Conservation (phyloP, 2,329 filamentous ascomycete species). For the Hypoxylon sp. region DNA sequence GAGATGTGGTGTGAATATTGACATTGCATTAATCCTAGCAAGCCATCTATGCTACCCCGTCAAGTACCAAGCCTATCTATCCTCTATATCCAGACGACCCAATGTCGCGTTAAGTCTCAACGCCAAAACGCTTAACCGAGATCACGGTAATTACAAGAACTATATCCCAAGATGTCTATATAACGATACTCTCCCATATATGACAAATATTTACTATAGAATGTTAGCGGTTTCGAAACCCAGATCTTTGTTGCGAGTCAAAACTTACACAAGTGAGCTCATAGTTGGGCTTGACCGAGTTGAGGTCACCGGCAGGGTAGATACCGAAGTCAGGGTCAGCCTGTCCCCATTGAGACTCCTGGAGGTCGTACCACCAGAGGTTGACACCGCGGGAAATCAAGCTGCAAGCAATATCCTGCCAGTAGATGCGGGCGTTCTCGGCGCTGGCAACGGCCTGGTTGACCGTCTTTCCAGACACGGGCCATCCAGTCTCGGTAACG, state of each 20-base stretch:
- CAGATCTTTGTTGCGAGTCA: background rate
- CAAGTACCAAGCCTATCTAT: slow-evolving; percentile 24
- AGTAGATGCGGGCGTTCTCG: slow-evolving; percentile 61
- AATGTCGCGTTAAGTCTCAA: slow-evolving; percentile 23
- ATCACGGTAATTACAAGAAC: slow-evolving; percentile 26
- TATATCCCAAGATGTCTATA: slow-evolving; percentile 32
- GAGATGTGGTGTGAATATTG: slow-evolving; percentile 1
- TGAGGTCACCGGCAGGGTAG: slow-evolving; percentile 55
- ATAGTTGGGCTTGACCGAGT: slow-evolving; percentile 48
- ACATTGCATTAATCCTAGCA: slow-evolving; percentile 17
- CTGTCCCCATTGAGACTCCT: slow-evolving; percentile 55
- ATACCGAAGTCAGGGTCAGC: slow-evolving; percentile 56
- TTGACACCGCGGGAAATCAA: slow-evolving; percentile 52
- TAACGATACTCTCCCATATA: slow-evolving; percentile 14
- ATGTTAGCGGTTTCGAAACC: slow-evolving; percentile 2
- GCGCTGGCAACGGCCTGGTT: slow-evolving; percentile 62
- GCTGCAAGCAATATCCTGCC: slow-evolving; percentile 54
- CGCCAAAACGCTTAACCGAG: slow-evolving; percentile 21
- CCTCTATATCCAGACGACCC: slow-evolving; percentile 27
- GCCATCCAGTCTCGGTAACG: slow-evolving; percentile 71
- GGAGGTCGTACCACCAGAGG: slow-evolving; percentile 57
- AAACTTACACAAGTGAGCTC: slow-evolving; percentile 53
- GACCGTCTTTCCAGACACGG: slow-evolving; percentile 62
- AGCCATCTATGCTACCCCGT: slow-evolving; percentile 8
- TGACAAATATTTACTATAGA: slow-evolving; percentile 24